Conservation (phyloP, 306 rosid genomes). For the Mimosa bimucronata region DNA sequence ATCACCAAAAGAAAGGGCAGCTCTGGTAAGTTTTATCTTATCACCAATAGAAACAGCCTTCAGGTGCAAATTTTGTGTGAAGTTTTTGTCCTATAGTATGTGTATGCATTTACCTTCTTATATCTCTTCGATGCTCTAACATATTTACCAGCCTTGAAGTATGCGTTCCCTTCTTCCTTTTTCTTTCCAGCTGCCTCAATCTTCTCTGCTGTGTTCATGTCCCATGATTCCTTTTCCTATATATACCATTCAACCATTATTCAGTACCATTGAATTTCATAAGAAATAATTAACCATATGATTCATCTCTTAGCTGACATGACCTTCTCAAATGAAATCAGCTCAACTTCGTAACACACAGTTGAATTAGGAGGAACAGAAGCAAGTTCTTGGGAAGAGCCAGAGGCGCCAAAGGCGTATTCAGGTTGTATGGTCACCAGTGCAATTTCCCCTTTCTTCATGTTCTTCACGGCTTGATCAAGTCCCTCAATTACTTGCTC, state of each 20-base stretch:
- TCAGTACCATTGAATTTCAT: neutral
- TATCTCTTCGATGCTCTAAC: conserved; percentile 59
- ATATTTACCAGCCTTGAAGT: conserved; percentile 58
- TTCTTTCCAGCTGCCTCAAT: conserved; percentile 70
- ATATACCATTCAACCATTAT: neutral
- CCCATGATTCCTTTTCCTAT: conserved; percentile 74
- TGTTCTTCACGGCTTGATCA: conserved; percentile 74
- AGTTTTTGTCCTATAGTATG: neutral
- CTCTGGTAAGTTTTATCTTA: neutral
- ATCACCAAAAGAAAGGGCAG: conserved; percentile 15
- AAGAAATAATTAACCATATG: neutral
- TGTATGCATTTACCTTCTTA: conserved; percentile 46
- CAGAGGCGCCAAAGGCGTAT: conserved; percentile 78
- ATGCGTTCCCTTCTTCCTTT: conserved; percentile 79
- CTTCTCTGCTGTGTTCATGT: conserved; percentile 52
- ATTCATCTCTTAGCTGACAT: neutral
- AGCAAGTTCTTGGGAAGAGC: conserved; percentile 68
- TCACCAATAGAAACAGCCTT: neutral
- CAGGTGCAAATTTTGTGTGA: neutral
- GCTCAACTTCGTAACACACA: conserved; percentile 75
- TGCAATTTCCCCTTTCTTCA: conserved; percentile 95
- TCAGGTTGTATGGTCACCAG: conserved; percentile 71
- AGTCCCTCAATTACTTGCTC: conserved; percentile 95
- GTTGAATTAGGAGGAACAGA: conserved; percentile 79
- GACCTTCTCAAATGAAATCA: conserved; percentile 78